A percentile compares a stretch with the other conserved stretches of the same genome.
Conservation (phyloP, 75 land plant genomes). For the Pinus tabuliformis region DNA sequence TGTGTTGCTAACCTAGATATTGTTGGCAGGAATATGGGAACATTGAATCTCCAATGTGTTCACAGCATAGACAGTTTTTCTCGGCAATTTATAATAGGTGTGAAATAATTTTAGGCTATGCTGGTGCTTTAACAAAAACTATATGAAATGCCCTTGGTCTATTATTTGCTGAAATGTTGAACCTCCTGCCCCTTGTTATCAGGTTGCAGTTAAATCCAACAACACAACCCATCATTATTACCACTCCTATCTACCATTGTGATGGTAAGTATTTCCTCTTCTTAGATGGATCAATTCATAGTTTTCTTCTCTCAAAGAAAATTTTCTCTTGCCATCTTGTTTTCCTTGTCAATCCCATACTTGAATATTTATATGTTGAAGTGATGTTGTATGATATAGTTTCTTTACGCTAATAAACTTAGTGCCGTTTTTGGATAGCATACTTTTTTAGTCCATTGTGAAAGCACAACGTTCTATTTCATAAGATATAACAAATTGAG, state of each 20-base stretch:
- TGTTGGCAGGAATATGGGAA: conserved; percentile 81
- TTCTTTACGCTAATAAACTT: neutral
- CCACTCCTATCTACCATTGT: conserved; percentile 76
- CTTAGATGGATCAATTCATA: neutral
- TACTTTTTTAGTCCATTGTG: neutral
- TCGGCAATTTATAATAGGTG: conserved; percentile 59
- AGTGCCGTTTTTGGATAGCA: neutral
- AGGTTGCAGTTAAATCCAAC: conserved; percentile 83
- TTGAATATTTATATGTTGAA: neutral
- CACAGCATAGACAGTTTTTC: conserved; percentile 62
- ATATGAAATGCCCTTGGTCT: neutral
- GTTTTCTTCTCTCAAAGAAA: neutral
- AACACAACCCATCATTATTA: conserved; percentile 63
- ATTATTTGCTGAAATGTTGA: neutral
- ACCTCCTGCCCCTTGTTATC: neutral
- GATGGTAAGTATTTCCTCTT: conserved; percentile 58
- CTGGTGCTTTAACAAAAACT: neutral
- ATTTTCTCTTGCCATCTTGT: neutral
- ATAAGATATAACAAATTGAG: neutral
- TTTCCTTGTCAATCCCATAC: neutral
- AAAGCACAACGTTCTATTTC: neutral
- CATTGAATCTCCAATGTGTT: conserved; percentile 77
- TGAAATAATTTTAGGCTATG: conserved; percentile 3
- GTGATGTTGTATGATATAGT: neutral
- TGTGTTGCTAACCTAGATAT: neutral